phyloP scores from a whole-genome alignment of 2,329 filamentous ascomycete species.

The Trichoderma gracile region DNA sequence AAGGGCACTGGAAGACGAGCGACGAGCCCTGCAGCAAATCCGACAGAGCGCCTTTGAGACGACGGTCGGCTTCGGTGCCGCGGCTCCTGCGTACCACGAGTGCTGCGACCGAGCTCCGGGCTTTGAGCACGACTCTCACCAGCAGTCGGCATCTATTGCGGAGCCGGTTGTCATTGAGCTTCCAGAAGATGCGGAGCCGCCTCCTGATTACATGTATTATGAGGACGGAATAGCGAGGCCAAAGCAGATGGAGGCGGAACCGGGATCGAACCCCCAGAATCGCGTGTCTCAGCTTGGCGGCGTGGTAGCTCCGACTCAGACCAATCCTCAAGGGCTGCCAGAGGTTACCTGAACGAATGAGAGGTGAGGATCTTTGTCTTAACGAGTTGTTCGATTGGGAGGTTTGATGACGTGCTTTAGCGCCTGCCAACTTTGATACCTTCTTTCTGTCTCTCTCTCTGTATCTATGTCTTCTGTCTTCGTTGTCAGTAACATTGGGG shows the following conservation, averaged over 20 bases:
- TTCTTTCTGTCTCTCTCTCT: neutral
- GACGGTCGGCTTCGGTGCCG: constrained; percentile 25
- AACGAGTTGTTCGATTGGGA: neutral
- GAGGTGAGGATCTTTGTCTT: neutral
- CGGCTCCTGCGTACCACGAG: constrained; percentile 26
- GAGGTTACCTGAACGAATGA: neutral
- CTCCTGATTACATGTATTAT: constrained; percentile 8
- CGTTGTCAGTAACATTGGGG: neutral
- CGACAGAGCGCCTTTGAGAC: constrained; percentile 25
- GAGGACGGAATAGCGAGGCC: neutral
- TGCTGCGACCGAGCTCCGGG: constrained; percentile 21
- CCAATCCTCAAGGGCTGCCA: neutral
- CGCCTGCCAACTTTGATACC: neutral
- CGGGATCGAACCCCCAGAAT: neutral
- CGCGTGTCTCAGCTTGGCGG: neutral
- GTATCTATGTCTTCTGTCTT: neutral
- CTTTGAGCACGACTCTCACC: constrained; percentile 13
- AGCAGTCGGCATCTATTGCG: constrained; percentile 1
- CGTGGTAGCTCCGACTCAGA: neutral
- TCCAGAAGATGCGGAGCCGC: constrained; percentile 16
- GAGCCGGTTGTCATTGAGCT: constrained; percentile 16
- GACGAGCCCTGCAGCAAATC: constrained; percentile 21
- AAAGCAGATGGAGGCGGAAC: neutral
- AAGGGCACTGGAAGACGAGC: constrained; percentile 19
- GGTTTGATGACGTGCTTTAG: neutral